Evolutionary conservation across 2,329 filamentous ascomycete genomes (phyloP).

Genomic region (Zalaria obscura): DNA sequence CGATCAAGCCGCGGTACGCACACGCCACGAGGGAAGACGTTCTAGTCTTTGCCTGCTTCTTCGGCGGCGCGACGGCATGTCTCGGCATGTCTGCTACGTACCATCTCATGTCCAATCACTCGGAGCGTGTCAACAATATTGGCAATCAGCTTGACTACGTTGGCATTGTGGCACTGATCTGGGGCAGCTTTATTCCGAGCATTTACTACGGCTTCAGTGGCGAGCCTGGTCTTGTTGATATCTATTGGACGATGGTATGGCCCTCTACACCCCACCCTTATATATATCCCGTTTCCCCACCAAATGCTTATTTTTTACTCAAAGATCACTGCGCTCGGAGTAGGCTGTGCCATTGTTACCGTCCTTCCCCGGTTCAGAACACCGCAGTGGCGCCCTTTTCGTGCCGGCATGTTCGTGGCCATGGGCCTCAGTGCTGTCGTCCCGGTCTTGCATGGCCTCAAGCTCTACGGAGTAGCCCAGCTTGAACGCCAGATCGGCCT

Average conservation of each 20-base stretch:
- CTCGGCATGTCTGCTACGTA: conserved; percentile 49
- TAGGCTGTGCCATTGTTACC: conserved; percentile 63
- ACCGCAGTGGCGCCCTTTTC: conserved; percentile 68
- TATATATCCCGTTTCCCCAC: not conserved
- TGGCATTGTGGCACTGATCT: conserved; percentile 82
- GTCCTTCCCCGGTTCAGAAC: conserved; percentile 74
- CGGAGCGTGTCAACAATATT: conserved; percentile 58
- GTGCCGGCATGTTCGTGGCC: conserved; percentile 76
- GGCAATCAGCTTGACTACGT: conserved; percentile 92
- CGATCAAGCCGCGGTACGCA: conserved; percentile 51
- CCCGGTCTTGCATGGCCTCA: conserved; percentile 65
- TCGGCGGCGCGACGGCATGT: conserved; percentile 43
- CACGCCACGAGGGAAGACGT: conserved; percentile 49
- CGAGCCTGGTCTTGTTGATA: conserved; percentile 45
- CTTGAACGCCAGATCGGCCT: conserved; percentile 66
- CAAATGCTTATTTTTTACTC: not conserved
- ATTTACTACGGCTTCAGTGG: conserved; percentile 79
- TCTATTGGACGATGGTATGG: conserved; percentile 63
- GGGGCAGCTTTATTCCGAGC: conserved; percentile 79
- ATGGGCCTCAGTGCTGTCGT: conserved; percentile 75
- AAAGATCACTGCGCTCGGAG: conserved; percentile 63
- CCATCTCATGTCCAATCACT: conserved; percentile 79
- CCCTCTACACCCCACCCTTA: not conserved
- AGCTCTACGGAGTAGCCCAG: conserved; percentile 49
- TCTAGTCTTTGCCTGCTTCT: conserved; percentile 65